A percentile compares a stretch with the other conserved stretches of the same genome.
Conservation (phyloP, 495 filamentous ascomycete genomes). For the Hypoxylon intermedium region DNA sequence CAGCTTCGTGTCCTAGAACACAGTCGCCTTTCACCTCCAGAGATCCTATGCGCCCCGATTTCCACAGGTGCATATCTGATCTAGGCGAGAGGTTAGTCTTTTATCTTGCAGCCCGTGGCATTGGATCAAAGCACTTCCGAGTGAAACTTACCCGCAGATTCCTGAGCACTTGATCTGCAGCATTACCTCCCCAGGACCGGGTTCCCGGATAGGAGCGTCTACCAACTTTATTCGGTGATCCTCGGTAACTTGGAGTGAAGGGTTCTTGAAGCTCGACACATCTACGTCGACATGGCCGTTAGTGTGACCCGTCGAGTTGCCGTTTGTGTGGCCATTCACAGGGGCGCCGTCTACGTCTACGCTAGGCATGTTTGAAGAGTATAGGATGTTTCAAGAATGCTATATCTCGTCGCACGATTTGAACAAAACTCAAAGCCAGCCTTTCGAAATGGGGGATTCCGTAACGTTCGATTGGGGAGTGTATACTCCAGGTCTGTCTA, state of each 20-base stretch:
- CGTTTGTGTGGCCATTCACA: conserved; percentile 24
- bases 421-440: not conserved
- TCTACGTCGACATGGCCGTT: conserved; percentile 25
- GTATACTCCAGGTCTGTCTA: not conserved
- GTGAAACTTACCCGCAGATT: conserved; percentile 50
- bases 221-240: conserved; percentile 60
- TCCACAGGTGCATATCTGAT: conserved; percentile 56
- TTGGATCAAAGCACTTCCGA: not conserved
- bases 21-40: conserved; percentile 53
- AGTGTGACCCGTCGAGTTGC: conserved; percentile 22
- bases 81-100: conserved; percentile 23
- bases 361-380: conserved; percentile 18
- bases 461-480: conserved; percentile 3
- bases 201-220: conserved; percentile 59
- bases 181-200: conserved; percentile 54
- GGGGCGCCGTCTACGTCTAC: conserved; percentile 4
- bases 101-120: not conserved
- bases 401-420: conserved; percentile 6
- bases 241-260: conserved; percentile 62
- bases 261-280: conserved; percentile 48
- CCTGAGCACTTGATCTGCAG: conserved; percentile 61
- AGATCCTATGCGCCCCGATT: conserved; percentile 53
- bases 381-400: conserved; percentile 4
- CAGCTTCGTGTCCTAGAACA: conserved; percentile 58
- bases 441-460: conserved; percentile 5